Base-by-base conservation (phyloP, 176 grass and related monocot genomes). In the Phragmites australis region DNA sequence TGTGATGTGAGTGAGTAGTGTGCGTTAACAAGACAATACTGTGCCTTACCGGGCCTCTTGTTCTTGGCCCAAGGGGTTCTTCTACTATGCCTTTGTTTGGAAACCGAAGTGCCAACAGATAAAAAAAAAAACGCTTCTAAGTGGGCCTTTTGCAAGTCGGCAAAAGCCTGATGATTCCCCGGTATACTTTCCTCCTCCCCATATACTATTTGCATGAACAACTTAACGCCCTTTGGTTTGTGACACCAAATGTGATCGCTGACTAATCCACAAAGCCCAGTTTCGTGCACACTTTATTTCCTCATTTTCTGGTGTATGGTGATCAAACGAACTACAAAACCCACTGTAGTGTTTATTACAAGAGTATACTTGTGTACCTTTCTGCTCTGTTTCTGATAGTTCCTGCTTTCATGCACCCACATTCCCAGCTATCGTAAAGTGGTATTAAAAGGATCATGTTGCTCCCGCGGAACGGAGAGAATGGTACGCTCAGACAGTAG, bases 371-470 rank as follows among this genome's bases (percentile, higher is more conserved):
- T 61, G 23, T 17, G 6, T 61, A 49, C 17, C 55, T 82, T 63
- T 64, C 57, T 74, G 31, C 54, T 53, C 25, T 43, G 32, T 74
- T 74, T 74, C 29, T 52, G 14, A 52, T 62, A 51, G 11, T 51
- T 74, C 44, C 41, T 82, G 30, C 63, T 59, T 34, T 40, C 58
- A 21, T 82, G 45, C 32, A 53, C 16, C 30, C 54, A 42, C 69
- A 32, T 72, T 81, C 53, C 66, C 79, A 61, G 52, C 6, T 54
- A 56, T 5, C 6, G 9, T 60, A 59, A 61, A 61, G 53, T 21
- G 40, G 26, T 17, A 26, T 37, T 19, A 18, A 39, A 62, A 58
- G 34, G 41, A n/a, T 49, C 79, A 70, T 70, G 37, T 80, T 80
- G 32, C 47, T 32, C 39, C 65, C 7, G 2, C 25, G 9, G 16